These are phyloP conservation scores for Eucalyptus fibrosa DNA, from an alignment of 345 rosid species.

Conservation along the genomic window DNA sequence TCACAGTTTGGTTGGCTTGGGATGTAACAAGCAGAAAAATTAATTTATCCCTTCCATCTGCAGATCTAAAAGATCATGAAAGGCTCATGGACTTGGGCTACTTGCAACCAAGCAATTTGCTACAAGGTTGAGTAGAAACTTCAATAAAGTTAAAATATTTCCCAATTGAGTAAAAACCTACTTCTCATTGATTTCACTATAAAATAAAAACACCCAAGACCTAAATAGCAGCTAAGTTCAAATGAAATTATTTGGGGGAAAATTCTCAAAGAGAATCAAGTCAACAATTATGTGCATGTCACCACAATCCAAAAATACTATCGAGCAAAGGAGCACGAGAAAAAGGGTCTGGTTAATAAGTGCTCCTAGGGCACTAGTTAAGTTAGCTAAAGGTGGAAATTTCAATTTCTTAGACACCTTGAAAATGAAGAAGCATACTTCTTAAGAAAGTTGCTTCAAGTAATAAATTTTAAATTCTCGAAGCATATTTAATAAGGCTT, in stretches of 20 bases:
- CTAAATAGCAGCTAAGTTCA: background rate
- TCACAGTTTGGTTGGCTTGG: background rate
- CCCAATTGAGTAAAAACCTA: background rate
- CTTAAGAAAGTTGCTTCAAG: background rate
- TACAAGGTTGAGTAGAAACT: background rate
- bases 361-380: background rate
- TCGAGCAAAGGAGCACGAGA: background rate
- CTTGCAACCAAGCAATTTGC: background rate
- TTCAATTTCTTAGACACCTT: background rate
- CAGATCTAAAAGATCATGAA: background rate
- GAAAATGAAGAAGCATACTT: background rate
- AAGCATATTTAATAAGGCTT: background rate
- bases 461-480: background rate
- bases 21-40: background rate
- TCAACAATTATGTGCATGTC: background rate
- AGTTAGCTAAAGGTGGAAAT: background rate
- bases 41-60: background rate
- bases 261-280: background rate
- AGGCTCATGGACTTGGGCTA: background rate
- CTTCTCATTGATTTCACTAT: background rate
- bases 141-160: background rate
- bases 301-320: background rate
- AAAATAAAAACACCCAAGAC: background rate
- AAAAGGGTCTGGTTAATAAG: background rate
- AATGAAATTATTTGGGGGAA: background rate